Evolutionary conservation across 495 filamentous ascomycete genomes (phyloP).

Genomic region (Gamarada debralockiae): DNA sequence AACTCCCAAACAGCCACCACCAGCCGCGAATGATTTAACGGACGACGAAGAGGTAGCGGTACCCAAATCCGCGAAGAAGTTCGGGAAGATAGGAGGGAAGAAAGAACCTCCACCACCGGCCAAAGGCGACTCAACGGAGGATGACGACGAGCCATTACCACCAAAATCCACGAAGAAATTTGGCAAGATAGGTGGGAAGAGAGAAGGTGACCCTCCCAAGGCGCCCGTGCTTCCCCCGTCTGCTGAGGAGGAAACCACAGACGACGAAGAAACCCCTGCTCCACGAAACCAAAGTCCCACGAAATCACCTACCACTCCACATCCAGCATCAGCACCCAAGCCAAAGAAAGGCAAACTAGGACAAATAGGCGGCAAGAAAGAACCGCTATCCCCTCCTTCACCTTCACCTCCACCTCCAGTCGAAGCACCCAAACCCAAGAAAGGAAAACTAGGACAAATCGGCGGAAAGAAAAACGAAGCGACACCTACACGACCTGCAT

Average conservation of each 20-base stretch:
- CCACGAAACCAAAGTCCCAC: no score
- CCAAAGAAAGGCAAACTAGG: conserved; percentile 14
- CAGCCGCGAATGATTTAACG: conserved; percentile 22
- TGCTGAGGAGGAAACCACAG: no score
- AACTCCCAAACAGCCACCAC: neutral
- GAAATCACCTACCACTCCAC: conserved; percentile 1
- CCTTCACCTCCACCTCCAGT: neutral
- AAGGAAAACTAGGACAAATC: conserved; percentile 14
- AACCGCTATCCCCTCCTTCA: conserved; percentile 1
- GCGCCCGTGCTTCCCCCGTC: neutral
- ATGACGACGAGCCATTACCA: no score
- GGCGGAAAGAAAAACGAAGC: conserved; percentile 18
- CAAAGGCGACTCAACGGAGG: neutral
- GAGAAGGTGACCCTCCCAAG: conserved; percentile 1
- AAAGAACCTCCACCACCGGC: conserved; percentile 11
- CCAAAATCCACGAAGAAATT: neutral
- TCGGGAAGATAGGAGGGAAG: conserved; percentile 26
- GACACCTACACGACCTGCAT: neutral
- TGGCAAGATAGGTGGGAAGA: conserved; percentile 17
- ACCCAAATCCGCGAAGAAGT: conserved; percentile 19
- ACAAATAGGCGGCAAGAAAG: conserved; percentile 18
- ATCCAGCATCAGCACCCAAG: neutral
- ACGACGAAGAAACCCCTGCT: no score
- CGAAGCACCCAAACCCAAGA: conserved; percentile 1
- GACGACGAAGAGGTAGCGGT: neutral